Evolutionary conservation across 495 filamentous ascomycete species (phyloP), one percentile per base, ranked within the genome.

Genomic region (Venustampulla echinocandica): DNA sequence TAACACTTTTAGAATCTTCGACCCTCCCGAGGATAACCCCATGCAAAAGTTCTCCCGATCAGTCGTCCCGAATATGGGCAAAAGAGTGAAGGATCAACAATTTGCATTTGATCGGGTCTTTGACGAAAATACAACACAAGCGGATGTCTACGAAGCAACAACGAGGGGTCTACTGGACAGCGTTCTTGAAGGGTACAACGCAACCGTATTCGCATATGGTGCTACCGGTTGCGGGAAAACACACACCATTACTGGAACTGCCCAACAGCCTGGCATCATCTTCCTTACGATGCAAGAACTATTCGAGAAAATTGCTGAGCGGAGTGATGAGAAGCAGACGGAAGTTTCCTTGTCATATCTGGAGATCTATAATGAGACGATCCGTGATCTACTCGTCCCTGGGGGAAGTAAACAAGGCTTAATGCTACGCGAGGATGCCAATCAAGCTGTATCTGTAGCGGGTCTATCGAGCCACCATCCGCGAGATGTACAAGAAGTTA

Each of bases 331-430:
- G 47, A 97, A 97, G 59, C 70, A 80, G 13, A 90, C 88, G 14
- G 89, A 96, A 57, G 64, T 99, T 25, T 87, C 89, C 0, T 80
- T 99, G 10, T 96, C 90, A 0, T 99, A 97, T 62, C 76, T 99
- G 13, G 92, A 99, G 61, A 99, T 99, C 37, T 99, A 99, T 70
- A 99, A 99, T 60, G 92, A 99, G 64, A 97, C 90, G 0, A 99
- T 99, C 50, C 84, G 92, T 32, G 92, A 99, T 64, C 67, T 99
- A 54, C 75, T 99, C 10, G 82, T 94, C 15, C 84, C 86, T 3
- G 85, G 86, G 20, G 86, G 83, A 24, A 84, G 81, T 62, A 97
- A 95, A 63, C 75, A 79, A 49, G 85, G 86, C 13, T 64, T 99
- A 54, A 94, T 93, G 81, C 76, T 99, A 14, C 85, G 92, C 24